phyloP scores from a whole-genome alignment of 192 early-diverging fungal genomes.

The Mortierella antarctica region DNA sequence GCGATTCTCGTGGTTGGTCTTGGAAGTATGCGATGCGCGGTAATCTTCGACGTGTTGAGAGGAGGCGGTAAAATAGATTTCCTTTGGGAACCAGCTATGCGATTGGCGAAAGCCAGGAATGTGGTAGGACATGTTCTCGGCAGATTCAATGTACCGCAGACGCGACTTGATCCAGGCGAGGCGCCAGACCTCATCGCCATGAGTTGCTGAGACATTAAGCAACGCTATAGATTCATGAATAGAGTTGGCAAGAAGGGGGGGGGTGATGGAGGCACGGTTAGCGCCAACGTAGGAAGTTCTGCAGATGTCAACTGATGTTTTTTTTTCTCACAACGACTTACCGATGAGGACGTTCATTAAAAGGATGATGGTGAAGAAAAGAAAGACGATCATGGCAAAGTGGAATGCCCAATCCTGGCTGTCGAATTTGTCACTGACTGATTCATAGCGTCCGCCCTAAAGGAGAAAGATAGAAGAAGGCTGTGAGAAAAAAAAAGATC shows the following conservation, averaged over 20 bases:
- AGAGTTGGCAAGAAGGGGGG: neutral
- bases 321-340: neutral
- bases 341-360: constrained; percentile 41
- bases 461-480: too few relatives aligned
- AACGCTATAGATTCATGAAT: constrained; percentile 15
- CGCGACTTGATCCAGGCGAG: constrained; percentile 30
- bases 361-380: constrained; percentile 26
- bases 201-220: constrained; percentile 29
- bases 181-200: constrained; percentile 33
- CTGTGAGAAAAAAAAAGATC: too few relatives aligned
- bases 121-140: constrained; percentile 40
- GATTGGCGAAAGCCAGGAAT: too few relatives aligned
- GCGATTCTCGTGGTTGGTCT: too few relatives aligned
- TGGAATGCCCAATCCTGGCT: constrained; percentile 6
- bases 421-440: constrained; percentile 2
- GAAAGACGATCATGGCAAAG: constrained; percentile 20
- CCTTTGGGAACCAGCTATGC: too few relatives aligned
- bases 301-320: too few relatives aligned
- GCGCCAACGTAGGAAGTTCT: too few relatives aligned
- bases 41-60: too few relatives aligned
- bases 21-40: too few relatives aligned
- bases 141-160: constrained; percentile 27
- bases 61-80: too few relatives aligned
- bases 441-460: constrained; percentile 35
- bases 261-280: neutral